Conservation (phyloP, 139 green algal genomes). For the Coelastrella sp. region DNA sequence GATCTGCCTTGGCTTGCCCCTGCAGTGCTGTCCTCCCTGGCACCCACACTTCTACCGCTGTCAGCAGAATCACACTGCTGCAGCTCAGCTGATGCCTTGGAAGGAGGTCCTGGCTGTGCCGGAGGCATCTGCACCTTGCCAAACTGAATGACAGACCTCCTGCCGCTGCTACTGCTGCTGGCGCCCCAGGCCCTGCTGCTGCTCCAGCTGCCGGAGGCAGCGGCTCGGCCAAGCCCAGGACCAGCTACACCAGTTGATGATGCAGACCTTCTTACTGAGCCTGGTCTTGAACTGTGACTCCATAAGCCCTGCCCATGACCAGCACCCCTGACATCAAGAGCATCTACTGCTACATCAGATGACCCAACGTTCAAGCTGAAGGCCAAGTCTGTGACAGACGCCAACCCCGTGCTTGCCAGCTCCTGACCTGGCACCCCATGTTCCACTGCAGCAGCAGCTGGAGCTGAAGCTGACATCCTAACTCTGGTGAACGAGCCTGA, state of each 20-base stretch:
- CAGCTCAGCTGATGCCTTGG: neutral
- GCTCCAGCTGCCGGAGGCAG: neutral
- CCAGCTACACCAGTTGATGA: neutral
- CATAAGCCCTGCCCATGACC: neutral
- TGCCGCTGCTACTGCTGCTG: conserved; percentile 20
- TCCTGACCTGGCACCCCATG: neutral
- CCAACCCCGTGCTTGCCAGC: neutral
- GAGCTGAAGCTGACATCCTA: conserved; percentile 11
- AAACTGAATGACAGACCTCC: neutral
- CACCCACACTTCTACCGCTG: neutral
- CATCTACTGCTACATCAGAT: no score
- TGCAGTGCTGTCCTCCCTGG: neutral
- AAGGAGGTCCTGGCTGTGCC: neutral
- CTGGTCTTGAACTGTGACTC: neutral
- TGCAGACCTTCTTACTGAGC: neutral
- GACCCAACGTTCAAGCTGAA: no score
- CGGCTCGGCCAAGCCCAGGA: no score
- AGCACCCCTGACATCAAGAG: neutral
- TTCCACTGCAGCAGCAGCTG: neutral
- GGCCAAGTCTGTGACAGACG: no score
- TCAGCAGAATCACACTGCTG: neutral
- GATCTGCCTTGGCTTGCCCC: neutral
- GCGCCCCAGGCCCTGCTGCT: conserved; percentile 7
- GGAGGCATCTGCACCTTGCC: neutral
- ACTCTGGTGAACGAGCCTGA: conserved; percentile 31